Evolutionary conservation across 306 rosid species (phyloP).

Genomic region (Ziziphus jujuba): DNA sequence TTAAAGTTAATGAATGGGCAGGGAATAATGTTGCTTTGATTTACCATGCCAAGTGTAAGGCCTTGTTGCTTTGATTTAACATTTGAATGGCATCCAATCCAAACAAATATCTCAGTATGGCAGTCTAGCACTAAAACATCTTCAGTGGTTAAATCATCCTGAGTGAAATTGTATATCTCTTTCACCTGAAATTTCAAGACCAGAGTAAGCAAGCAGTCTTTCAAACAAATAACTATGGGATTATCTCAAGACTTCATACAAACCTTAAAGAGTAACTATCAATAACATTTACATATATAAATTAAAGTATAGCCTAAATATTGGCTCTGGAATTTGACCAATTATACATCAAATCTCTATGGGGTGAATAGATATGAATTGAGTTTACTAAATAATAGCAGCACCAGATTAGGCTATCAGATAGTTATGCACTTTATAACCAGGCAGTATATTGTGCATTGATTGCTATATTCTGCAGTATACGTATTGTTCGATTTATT

Average conservation of each 20-base stretch:
- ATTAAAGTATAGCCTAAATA: not conserved
- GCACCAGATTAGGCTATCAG: too few relatives aligned
- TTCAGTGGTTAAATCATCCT: conserved; percentile 92
- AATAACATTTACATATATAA: not conserved
- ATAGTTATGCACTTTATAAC: too few relatives aligned
- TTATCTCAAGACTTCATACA: not conserved
- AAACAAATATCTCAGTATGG: conserved; percentile 80
- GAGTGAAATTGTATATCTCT: conserved; percentile 86
- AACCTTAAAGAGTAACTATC: not conserved
- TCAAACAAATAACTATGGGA: conserved; percentile 4
- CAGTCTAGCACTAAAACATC: conserved; percentile 82
- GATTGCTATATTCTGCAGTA: too few relatives aligned
- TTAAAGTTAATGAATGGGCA: too few relatives aligned
- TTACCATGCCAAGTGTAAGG: conserved; percentile 73
- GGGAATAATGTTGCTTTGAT: not conserved
- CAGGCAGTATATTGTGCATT: too few relatives aligned
- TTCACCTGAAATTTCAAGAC: conserved; percentile 64
- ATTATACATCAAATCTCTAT: too few relatives aligned
- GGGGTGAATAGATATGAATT: too few relatives aligned
- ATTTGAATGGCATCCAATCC: conserved; percentile 80
- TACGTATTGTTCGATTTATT: too few relatives aligned
- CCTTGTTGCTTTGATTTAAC: conserved; percentile 83
- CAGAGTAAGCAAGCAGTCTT: conserved; percentile 24
- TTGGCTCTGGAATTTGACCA: not conserved
- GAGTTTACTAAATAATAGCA: too few relatives aligned